Evolutionary conservation across 164 flowering plant species (phyloP).

Genomic region (Pachysandra terminalis): DNA sequence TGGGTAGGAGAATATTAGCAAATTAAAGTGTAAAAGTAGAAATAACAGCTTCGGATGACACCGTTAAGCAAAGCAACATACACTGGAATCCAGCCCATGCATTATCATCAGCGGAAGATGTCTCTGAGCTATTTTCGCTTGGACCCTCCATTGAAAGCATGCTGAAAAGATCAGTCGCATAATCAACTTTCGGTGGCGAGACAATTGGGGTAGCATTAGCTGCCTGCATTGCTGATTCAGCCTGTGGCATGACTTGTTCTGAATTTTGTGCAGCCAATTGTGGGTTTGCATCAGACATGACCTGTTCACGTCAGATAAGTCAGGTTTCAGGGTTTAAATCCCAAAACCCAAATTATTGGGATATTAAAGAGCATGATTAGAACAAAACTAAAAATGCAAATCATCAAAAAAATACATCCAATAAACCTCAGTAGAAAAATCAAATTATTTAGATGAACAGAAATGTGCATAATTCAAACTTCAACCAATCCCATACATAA

Average conservation of each 20-base stretch:
- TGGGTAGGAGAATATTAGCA: not conserved
- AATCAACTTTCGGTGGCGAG: constrained; percentile 67
- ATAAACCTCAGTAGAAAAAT: not conserved
- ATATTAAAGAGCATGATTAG: not conserved
- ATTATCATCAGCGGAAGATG: constrained; percentile 57
- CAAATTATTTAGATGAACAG: not conserved
- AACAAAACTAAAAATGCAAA: not conserved
- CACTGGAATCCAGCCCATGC: constrained; percentile 96
- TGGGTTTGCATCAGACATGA: constrained; percentile 32
- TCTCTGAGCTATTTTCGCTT: constrained; percentile 51
- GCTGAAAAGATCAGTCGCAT: constrained; percentile 83
- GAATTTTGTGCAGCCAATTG: constrained; percentile 35
- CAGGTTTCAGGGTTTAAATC: constrained; percentile 4
- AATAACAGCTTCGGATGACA: not conserved
- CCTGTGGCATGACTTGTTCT: constrained; percentile 26
- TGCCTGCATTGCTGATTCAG: constrained; percentile 23
- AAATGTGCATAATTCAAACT: no score
- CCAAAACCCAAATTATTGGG: not conserved
- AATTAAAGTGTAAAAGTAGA: not conserved
- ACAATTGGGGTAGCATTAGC: constrained; percentile 30
- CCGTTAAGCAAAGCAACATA: constrained; percentile 18
- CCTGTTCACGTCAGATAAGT: constrained; percentile 27
- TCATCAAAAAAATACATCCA: not conserved
- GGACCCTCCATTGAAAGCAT: constrained; percentile 85
- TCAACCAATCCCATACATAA: no score